Conservation (phyloP, 2,329 filamentous ascomycete genomes). For the Colletotrichum sp. region DNA sequence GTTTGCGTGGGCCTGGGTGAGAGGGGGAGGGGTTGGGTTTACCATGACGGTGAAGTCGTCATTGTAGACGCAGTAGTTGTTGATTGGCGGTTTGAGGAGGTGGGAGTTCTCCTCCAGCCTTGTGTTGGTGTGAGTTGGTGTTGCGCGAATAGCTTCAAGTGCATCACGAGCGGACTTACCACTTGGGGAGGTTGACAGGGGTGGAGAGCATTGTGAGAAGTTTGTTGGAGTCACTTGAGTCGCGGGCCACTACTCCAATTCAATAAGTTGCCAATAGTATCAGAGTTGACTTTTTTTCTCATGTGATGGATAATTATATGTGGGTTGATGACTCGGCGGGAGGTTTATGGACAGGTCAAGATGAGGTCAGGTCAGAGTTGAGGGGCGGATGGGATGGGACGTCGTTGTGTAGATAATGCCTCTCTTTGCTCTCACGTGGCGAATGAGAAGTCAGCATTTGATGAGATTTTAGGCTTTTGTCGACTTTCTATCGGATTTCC, state of each 20-base stretch:
- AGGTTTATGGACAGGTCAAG: background rate
- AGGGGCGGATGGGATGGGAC: background rate
- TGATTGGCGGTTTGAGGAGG: conserved; percentile 90
- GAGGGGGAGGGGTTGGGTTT: background rate
- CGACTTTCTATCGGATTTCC: background rate
- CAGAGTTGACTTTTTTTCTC: background rate
- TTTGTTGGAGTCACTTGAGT: background rate
- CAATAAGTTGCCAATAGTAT: background rate
- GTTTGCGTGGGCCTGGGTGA: background rate
- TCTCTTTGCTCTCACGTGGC: background rate
- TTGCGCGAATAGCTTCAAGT: background rate
- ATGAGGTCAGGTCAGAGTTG: background rate
- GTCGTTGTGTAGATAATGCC: background rate
- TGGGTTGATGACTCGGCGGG: background rate
- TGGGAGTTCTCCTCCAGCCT: conserved; percentile 94
- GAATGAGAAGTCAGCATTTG: background rate
- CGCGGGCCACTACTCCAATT: background rate
- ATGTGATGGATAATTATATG: background rate
- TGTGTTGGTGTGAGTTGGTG: background rate
- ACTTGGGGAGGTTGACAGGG: conserved; percentile 63
- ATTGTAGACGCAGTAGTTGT: conserved; percentile 97
- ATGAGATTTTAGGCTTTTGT: background rate
- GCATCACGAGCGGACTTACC: conserved; percentile 43
- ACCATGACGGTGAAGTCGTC: conserved; percentile 84
- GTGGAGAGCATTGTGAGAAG: conserved; percentile 24